Percentiles rank a stretch among this genome's conserved stretches.
phyloP scores from a whole-genome alignment of 2,329 filamentous ascomycete species.

The Scortechinia acanthostroma region DNA sequence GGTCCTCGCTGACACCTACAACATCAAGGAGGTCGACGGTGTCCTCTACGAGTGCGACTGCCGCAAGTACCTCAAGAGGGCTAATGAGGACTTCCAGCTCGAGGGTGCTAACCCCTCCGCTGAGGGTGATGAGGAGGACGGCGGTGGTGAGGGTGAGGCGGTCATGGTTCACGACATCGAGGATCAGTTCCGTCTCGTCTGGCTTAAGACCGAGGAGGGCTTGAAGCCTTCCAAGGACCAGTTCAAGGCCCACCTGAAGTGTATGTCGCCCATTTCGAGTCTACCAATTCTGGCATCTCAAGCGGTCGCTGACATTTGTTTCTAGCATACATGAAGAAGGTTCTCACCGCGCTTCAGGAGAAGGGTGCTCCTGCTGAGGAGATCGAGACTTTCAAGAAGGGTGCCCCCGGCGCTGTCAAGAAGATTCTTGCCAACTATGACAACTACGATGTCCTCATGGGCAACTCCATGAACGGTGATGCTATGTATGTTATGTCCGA shows the following conservation, averaged over 20 bases:
- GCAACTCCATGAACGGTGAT: neutral
- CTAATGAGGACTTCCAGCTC: neutral
- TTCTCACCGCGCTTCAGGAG: neutral
- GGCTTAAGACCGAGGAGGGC: conserved; percentile 2
- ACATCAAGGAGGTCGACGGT: neutral
- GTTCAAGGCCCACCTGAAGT: neutral
- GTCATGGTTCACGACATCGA: conserved; percentile 3
- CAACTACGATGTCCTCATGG: conserved; percentile 2
- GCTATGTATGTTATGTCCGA: neutral
- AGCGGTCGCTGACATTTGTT: too few relatives aligned
- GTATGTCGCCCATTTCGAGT: neutral
- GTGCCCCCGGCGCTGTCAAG: neutral
- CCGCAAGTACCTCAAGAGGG: neutral
- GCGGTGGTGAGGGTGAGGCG: conserved; percentile 1
- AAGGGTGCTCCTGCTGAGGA: neutral
- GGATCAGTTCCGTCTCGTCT: conserved; percentile 1
- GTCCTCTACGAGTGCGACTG: conserved; percentile 1
- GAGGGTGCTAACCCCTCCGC: conserved; percentile 2
- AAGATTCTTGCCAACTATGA: neutral
- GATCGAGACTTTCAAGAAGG: neutral
- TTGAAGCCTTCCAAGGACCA: conserved; percentile 2
- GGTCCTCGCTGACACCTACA: conserved; percentile 1
- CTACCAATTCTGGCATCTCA: too few relatives aligned
- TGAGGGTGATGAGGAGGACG: neutral
- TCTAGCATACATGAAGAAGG: conserved; percentile 1